Conservation (phyloP, 495 filamentous ascomycete genomes). For the Aspergillus wentii region DNA sequence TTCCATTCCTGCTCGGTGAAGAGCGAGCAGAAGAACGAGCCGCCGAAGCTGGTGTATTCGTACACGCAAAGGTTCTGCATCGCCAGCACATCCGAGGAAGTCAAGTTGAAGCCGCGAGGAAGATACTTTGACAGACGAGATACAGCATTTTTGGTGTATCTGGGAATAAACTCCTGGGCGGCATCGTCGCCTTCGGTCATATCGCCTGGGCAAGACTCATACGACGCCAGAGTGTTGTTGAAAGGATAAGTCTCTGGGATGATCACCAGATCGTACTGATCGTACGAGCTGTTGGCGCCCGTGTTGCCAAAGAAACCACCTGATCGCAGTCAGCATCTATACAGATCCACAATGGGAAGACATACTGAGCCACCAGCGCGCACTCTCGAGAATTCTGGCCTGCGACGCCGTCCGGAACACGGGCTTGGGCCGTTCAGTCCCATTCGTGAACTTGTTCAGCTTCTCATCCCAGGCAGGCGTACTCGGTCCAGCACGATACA, state of each 20-base stretch:
- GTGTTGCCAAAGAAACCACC: constrained; percentile 34
- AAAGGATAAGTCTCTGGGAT: constrained; percentile 42
- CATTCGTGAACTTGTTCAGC: constrained; percentile 39
- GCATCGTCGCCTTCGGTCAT: constrained; percentile 13
- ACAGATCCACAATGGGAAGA: constrained; percentile 1
- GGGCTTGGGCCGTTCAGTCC: constrained; percentile 38
- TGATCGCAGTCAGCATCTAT: constrained; percentile 8
- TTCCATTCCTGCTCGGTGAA: constrained; percentile 55
- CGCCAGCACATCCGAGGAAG: constrained; percentile 45
- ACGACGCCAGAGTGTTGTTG: constrained; percentile 47
- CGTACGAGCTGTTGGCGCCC: constrained; percentile 29
- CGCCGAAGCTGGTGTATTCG: constrained; percentile 23
- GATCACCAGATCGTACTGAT: constrained; percentile 37
- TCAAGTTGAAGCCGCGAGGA: constrained; percentile 43
- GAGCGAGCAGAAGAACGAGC: constrained; percentile 43
- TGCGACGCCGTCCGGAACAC: constrained; percentile 47
- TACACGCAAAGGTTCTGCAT: constrained; percentile 44
- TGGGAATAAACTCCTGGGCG: constrained; percentile 18
- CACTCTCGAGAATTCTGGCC: constrained; percentile 44
- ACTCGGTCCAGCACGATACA: constrained; percentile 40
- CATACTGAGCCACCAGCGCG: constrained; percentile 36
- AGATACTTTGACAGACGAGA: constrained; percentile 21
- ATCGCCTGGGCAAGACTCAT: constrained; percentile 24
- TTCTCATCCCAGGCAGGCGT: constrained; percentile 38
- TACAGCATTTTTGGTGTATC: constrained; percentile 19